These are phyloP conservation scores for Xylaria venustula DNA, from an alignment of 495 filamentous ascomycete species.

Conservation along the genomic window DNA sequence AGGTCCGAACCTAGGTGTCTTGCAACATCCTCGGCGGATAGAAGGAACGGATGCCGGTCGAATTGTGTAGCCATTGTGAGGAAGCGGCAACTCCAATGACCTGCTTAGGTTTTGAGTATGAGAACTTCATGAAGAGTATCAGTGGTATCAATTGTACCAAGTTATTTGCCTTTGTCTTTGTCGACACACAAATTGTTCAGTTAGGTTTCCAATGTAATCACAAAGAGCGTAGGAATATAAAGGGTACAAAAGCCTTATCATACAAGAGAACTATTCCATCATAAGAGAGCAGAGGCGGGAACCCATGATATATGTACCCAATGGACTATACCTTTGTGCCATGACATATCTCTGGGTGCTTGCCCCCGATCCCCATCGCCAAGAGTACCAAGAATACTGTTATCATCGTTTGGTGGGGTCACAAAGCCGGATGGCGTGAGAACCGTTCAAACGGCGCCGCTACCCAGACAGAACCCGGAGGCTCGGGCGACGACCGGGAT, in stretches of 20 bases:
- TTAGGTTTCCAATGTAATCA: background rate
- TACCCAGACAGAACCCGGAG: constrained; percentile 11
- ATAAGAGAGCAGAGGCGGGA: constrained; percentile 1
- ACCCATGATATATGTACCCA: background rate
- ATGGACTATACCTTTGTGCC: background rate
- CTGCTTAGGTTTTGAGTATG: background rate
- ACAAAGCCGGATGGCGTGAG: background rate
- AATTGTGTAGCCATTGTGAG: constrained; percentile 41
- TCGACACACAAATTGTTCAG: background rate
- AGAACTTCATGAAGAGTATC: background rate
- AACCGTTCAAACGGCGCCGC: background rate
- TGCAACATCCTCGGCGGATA: constrained; percentile 51
- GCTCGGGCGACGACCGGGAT: background rate
- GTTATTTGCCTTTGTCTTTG: background rate
- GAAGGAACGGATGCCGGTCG: constrained; percentile 52
- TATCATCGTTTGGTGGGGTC: constrained; percentile 4
- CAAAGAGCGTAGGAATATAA: background rate
- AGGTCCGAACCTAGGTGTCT: constrained; percentile 51
- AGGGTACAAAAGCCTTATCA: background rate
- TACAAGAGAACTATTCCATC: constrained; percentile 3
- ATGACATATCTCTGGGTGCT: background rate
- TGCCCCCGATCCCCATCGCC: background rate
- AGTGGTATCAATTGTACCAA: background rate
- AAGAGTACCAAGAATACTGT: constrained; percentile 12
- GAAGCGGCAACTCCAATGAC: background rate